Evolutionary conservation across 306 rosid genomes (phyloP).

Genomic region (Rosa lucieae): DNA sequence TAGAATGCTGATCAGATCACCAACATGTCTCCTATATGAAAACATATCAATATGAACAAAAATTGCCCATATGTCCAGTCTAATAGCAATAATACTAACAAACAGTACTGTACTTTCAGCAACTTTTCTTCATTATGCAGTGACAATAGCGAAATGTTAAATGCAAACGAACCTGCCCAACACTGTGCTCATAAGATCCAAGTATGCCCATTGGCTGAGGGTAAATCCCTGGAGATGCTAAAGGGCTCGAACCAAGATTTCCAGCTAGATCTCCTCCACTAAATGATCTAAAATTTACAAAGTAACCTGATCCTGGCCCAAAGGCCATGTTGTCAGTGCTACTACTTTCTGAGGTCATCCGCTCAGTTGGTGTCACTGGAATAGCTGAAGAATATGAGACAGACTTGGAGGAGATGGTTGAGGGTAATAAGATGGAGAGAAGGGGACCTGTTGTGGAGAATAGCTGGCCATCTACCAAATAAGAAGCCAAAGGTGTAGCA

Average conservation of each 20-base stretch:
- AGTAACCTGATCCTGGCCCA: slow-evolving; percentile 55
- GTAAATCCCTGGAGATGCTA: slow-evolving; percentile 46
- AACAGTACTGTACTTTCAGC: neutral
- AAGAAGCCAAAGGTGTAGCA: slow-evolving; percentile 45
- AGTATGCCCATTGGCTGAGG: slow-evolving; percentile 62
- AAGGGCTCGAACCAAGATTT: slow-evolving; percentile 42
- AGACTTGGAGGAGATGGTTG: slow-evolving; percentile 47
- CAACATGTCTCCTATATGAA: neutral
- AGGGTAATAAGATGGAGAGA: slow-evolving; percentile 52
- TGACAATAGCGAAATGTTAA: neutral
- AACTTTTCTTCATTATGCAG: neutral
- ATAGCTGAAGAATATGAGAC: slow-evolving; percentile 47
- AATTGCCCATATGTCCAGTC: neutral
- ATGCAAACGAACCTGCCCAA: slow-evolving; percentile 49
- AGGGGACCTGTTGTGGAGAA: slow-evolving; percentile 57
- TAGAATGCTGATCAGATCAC: neutral
- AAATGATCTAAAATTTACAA: slow-evolving; percentile 43
- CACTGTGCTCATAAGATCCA: slow-evolving; percentile 49
- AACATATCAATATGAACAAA: neutral
- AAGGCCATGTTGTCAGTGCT: slow-evolving; percentile 49
- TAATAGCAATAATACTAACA: neutral
- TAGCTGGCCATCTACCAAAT: slow-evolving; percentile 60
- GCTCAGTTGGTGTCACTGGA: slow-evolving; percentile 47
- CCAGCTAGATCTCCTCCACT: slow-evolving; percentile 45
- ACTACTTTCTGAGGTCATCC: slow-evolving; percentile 46